Percentiles rank a stretch among this genome's conserved stretches.
Conservation (phyloP, 2,329 filamentous ascomycete species). For the Botrytis squamosa region DNA sequence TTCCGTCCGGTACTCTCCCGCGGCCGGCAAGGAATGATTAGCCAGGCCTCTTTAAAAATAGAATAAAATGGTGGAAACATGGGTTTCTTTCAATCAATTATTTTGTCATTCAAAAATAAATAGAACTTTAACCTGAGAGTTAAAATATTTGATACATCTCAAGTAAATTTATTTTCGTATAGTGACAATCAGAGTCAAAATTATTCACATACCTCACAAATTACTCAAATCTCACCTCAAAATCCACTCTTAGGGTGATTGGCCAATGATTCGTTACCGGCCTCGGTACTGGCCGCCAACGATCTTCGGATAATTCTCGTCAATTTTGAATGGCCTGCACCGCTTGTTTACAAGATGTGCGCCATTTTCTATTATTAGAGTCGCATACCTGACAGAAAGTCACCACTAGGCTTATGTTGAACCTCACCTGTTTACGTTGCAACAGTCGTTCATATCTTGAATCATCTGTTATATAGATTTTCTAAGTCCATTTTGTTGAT, state of each 20-base stretch:
- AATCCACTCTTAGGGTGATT: no score
- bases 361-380: not conserved
- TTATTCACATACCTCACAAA: not conserved
- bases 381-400: not conserved
- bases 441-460: no score
- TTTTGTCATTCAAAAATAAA: not conserved
- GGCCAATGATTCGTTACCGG: no score
- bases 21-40: not conserved
- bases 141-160: not conserved
- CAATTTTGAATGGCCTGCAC: not conserved
- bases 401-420: no score
- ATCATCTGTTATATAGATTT: no score
- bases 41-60: not conserved
- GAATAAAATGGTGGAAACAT: not conserved
- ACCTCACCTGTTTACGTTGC: no score
- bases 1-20: not conserved
- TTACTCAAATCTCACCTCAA: no score
- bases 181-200: not conserved
- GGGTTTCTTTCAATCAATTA: no score
- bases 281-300: no score
- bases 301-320: not conserved
- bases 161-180: not conserved
- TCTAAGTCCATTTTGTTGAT: no score
- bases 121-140: not conserved
- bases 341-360: not conserved